Evolutionary conservation across 371 early-diverging fungal species (phyloP).

Genomic region (Globomyces sp.): DNA sequence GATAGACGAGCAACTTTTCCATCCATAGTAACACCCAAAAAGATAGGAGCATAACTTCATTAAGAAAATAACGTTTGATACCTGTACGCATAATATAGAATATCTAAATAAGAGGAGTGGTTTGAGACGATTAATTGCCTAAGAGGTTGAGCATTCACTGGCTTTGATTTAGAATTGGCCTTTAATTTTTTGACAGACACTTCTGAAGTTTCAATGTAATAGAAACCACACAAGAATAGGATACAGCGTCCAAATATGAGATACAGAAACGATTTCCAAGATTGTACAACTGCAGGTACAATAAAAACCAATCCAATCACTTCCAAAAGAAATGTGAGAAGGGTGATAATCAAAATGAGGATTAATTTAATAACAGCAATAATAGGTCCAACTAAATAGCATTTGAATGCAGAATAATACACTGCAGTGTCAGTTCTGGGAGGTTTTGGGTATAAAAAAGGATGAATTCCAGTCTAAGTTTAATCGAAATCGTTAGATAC

Average conservation of each 20-base stretch:
- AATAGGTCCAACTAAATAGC: slow-evolving; percentile 44
- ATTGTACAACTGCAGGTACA: background rate
- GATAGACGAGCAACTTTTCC: slow-evolving; percentile 54
- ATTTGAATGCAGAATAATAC: slow-evolving; percentile 16
- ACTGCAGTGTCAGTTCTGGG: background rate
- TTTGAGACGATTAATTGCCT: slow-evolving; percentile 67
- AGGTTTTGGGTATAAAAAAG: slow-evolving; percentile 75
- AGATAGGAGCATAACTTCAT: slow-evolving; percentile 27
- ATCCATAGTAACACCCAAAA: slow-evolving; percentile 62
- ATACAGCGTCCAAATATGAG: slow-evolving; percentile 47
- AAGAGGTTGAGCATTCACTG: slow-evolving; percentile 31
- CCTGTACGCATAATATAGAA: slow-evolving; percentile 70
- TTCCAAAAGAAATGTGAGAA: slow-evolving; percentile 18
- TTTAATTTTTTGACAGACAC: slow-evolving; percentile 24
- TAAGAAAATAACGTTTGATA: slow-evolving; percentile 29
- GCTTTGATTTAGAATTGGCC: slow-evolving; percentile 38
- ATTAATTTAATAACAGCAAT: slow-evolving; percentile 35
- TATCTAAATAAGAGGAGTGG: slow-evolving; percentile 82
- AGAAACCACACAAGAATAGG: slow-evolving; percentile 65
- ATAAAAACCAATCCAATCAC: slow-evolving; percentile 25
- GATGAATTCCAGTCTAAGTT: slow-evolving; percentile 74
- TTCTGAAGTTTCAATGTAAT: slow-evolving; percentile 41
- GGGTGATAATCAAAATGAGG: slow-evolving; percentile 20
- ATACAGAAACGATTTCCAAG: background rate
- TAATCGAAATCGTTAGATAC: no score